Evolutionary conservation across 495 filamentous ascomycete species (phyloP).

Genomic region (Haplographium delicatum): DNA sequence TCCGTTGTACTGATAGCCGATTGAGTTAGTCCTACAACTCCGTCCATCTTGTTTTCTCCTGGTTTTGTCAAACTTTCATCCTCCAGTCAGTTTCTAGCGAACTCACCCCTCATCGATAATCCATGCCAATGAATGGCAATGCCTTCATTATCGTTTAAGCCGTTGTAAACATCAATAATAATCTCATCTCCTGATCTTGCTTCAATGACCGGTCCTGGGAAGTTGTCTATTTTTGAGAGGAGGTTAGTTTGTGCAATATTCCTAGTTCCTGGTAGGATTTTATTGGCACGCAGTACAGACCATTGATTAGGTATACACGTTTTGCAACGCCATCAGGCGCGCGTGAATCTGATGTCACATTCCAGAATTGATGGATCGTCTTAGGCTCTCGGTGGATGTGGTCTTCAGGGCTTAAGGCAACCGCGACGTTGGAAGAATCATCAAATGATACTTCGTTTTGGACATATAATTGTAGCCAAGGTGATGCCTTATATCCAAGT

Average conservation of each 20-base stretch:
- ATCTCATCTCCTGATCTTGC: constrained; percentile 14
- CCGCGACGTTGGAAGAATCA: not conserved
- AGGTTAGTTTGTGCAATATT: not conserved
- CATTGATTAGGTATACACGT: constrained; percentile 27
- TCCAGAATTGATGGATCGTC: constrained; percentile 34
- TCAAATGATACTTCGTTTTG: not conserved
- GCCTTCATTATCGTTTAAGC: not conserved
- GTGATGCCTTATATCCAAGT: constrained; percentile 1
- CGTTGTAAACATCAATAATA: not conserved
- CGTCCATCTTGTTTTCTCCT: constrained; percentile 17
- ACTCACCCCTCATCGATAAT: not conserved
- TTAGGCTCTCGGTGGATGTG: constrained; percentile 32
- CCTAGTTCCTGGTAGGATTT: too few relatives aligned
- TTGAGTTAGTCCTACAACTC: constrained; percentile 14
- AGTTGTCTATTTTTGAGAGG: constrained; percentile 3
- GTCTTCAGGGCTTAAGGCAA: constrained; percentile 29
- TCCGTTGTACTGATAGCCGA: not conserved
- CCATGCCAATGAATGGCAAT: not conserved
- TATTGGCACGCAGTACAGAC: too few relatives aligned
- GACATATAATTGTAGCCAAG: not conserved
- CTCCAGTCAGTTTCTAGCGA: not conserved
- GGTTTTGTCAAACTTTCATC: not conserved
- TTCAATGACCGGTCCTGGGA: constrained; percentile 14
- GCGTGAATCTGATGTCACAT: constrained; percentile 26
- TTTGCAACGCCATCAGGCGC: constrained; percentile 42